phyloP scores from a whole-genome alignment of 1,284 basidiomycete genomes.

The Ganoderma resinaceum region DNA sequence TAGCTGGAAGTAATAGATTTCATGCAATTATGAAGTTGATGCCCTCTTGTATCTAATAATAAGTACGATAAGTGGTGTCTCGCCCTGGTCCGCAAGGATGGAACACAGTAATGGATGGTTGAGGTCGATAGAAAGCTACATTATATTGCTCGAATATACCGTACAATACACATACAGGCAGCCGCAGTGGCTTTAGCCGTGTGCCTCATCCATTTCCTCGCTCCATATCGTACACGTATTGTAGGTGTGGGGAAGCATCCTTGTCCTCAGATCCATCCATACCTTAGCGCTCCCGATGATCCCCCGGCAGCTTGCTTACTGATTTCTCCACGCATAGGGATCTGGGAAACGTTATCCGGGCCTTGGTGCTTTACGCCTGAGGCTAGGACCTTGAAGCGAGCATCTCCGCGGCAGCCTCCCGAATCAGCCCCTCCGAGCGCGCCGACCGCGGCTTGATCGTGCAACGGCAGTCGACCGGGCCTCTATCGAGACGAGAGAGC shows the following conservation, averaged over 20 bases:
- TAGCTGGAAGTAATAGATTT: neutral
- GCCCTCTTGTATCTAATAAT: neutral
- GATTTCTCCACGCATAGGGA: too few species aligned
- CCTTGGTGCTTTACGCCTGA: neutral
- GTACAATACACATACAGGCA: too few species aligned
- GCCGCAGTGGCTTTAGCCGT: too few species aligned
- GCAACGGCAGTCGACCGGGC: conserved; percentile 13
- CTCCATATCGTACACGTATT: too few species aligned
- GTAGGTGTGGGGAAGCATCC: too few species aligned
- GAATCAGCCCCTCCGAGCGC: conserved; percentile 9
- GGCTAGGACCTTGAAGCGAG: neutral
- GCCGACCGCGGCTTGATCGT: conserved; percentile 20
- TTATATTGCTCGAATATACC: too few species aligned
- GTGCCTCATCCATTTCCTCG: too few species aligned
- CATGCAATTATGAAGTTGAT: neutral
- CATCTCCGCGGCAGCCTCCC: neutral
- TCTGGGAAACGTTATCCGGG: neutral
- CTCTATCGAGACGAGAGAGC: neutral
- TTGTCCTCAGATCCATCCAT: neutral
- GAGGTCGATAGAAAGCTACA: too few species aligned
- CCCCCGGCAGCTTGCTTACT: too few species aligned
- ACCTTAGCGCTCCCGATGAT: neutral
- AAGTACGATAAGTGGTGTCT: too few species aligned
- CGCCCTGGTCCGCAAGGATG: too few species aligned
- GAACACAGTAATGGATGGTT: too few species aligned